Evolutionary conservation across 1,284 basidiomycete species (phyloP).

Genomic region (Hypsizygus ulmarius): DNA sequence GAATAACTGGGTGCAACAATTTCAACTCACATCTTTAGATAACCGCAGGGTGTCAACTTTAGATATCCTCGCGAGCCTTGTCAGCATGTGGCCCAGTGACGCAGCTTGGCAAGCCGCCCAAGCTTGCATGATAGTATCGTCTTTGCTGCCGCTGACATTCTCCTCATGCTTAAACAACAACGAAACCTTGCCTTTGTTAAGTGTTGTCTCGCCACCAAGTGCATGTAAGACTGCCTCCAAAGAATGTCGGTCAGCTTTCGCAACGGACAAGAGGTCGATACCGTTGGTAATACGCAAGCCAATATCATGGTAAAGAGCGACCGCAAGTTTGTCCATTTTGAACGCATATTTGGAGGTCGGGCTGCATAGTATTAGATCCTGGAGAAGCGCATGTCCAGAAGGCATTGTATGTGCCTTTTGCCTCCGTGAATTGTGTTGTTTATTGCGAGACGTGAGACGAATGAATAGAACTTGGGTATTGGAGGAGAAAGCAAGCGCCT

Average conservation of each 20-base stretch:
- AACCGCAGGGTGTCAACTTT: conserved; percentile 22
- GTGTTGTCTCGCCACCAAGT: conserved; percentile 33
- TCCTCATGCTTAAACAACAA: conserved; percentile 32
- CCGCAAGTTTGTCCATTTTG: conserved; percentile 41
- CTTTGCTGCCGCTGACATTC: conserved; percentile 9
- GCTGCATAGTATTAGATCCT: conserved; percentile 31
- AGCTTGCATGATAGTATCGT: conserved; percentile 37
- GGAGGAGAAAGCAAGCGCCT: conserved; percentile 37
- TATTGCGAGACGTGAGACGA: conserved; percentile 27
- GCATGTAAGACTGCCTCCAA: conserved; percentile 35
- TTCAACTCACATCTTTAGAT: conserved; percentile 13
- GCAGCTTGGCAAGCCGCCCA: conserved; percentile 42
- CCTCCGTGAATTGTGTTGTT: conserved; percentile 4
- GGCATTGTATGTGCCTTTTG: too few species aligned
- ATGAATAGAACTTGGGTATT: conserved; percentile 31
- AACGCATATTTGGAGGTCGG: conserved; percentile 37
- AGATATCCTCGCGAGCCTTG: conserved; percentile 8
- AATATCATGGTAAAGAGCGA: conserved; percentile 41
- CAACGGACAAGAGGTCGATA: conserved; percentile 44
- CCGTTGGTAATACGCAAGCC: conserved; percentile 37
- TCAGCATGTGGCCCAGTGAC: conserved; percentile 16
- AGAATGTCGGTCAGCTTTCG: conserved; percentile 28
- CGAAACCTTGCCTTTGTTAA: conserved; percentile 31
- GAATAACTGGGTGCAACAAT: neutral
- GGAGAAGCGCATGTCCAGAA: conserved; percentile 24